Evolutionary conservation across 148 eudicot genomes (phyloP), one percentile per base, ranked within the genome.

Genomic region (Talinum fruticosum): DNA sequence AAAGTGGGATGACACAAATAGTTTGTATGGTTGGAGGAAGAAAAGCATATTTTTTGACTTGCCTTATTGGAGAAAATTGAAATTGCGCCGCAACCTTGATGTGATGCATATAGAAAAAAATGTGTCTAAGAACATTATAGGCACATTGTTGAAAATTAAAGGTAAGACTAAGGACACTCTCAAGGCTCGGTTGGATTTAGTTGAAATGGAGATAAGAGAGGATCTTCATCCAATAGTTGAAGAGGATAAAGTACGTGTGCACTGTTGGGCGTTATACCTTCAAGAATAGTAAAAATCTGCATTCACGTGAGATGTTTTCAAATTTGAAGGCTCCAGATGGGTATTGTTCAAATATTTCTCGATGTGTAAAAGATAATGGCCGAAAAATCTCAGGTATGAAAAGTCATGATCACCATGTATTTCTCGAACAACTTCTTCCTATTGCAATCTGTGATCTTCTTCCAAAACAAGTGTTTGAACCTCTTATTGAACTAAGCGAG

Each of bases 381-480:
- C 12, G 68, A 61, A 78, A 71, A 19, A 69, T 71, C 6, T 37
- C 7, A 7, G 3, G 41, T 37, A 37, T 74, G 24, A 54, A 74
- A 36, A 74, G 76, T 7, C 75, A 78, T 78, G 69, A 71, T 35
- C 62, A 69, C 28, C 70, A 79, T 62, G 36, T 1, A 26, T 71
- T 23, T 21, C 30, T 37, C 4, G 41, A 37, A 7, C 41, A 2
- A 37, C 41, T 37, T 37, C 41, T 37, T 37, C 41, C 41, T 7
- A 37, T 37, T 37, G 7, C 41, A 37, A 37, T 37, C 7, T 7
- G 41, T 37, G 41, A 37, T 3, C 41, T 37, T 7, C 41, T 37
- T 37, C 41, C 41, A 37, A 37, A 37, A 37, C 3, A 37, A 37
- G 7, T 37, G 41, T 24, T 24, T 26, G 61, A 37, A 37, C 41